Conservation (phyloP, 2,329 filamentous ascomycete species). For the Exophiala lecanii-corni region DNA sequence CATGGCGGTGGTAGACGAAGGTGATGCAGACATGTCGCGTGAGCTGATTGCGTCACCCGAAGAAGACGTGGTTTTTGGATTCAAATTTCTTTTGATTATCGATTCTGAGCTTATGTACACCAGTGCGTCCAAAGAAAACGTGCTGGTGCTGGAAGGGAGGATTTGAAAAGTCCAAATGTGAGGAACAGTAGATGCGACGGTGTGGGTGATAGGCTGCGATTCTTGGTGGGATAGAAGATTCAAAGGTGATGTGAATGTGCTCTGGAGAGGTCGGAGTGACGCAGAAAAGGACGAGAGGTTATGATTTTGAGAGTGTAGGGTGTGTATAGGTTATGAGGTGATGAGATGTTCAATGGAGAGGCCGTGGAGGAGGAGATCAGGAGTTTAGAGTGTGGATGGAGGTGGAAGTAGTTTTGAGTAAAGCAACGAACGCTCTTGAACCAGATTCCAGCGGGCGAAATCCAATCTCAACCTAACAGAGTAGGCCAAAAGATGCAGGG, state of each 20-base stretch:
- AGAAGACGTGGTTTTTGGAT: slow-evolving; percentile 40
- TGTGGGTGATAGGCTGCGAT: slow-evolving; percentile 4
- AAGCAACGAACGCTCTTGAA: slow-evolving; percentile 24
- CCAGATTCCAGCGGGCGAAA: slow-evolving; percentile 5
- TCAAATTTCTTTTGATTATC: slow-evolving; percentile 51
- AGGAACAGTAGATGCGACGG: slow-evolving; percentile 31
- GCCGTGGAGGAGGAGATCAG: slow-evolving; percentile 14
- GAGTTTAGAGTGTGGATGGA: neutral
- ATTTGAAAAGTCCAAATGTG: slow-evolving; percentile 19
- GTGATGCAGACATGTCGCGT: slow-evolving; percentile 67
- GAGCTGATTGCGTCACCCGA: too few relatives aligned
- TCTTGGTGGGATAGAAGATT: slow-evolving; percentile 12
- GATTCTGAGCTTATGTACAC: slow-evolving; percentile 71
- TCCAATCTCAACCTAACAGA: slow-evolving; percentile 14
- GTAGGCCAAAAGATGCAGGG: slow-evolving; percentile 8
- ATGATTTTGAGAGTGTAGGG: neutral
- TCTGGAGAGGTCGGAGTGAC: slow-evolving; percentile 20
- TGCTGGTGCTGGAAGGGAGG: slow-evolving; percentile 64
- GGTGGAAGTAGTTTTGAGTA: slow-evolving; percentile 17
- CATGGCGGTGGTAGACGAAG: slow-evolving; percentile 38
- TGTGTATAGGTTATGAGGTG: neutral
- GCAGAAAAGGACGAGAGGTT: slow-evolving; percentile 15
- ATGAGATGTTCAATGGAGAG: slow-evolving; percentile 14
- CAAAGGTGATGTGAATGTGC: slow-evolving; percentile 15
- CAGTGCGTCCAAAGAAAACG: slow-evolving; percentile 85